Conservation (phyloP, 192 early-diverging fungal species). For the Coemansia sp. region DNA sequence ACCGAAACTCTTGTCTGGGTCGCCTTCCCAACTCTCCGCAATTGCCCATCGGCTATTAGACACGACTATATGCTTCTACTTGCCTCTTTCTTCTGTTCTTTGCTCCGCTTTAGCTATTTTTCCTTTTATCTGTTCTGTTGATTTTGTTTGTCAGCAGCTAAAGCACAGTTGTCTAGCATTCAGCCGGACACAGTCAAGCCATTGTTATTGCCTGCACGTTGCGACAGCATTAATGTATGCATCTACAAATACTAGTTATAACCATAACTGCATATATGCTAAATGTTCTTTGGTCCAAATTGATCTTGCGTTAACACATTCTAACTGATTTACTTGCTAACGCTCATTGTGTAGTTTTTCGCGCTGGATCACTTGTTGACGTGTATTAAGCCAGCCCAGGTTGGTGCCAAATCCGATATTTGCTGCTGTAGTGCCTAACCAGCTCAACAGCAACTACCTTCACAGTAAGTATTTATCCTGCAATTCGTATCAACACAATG, state of each 20-base stretch:
- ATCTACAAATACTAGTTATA: background rate
- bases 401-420: background rate
- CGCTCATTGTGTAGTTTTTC: background rate
- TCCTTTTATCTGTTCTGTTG: constrained; percentile 1
- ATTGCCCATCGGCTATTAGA: constrained; percentile 1
- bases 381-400: constrained; percentile 4
- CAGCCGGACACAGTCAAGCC: background rate
- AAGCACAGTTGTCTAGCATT: background rate
- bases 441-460: constrained; percentile 1
- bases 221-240: background rate
- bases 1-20: constrained; percentile 9
- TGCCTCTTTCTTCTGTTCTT: constrained; percentile 5
- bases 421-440: background rate
- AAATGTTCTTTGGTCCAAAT: background rate
- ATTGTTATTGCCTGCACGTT: background rate
- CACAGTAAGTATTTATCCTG: background rate
- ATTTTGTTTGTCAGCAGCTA: background rate
- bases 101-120: background rate
- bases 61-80: background rate
- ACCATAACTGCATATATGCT: background rate
- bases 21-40: background rate
- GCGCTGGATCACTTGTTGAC: background rate
- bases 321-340: background rate
- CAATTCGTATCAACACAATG: background rate
- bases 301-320: too few relatives aligned